A percentile compares a stretch with the other conserved stretches of the same genome.
phyloP scores from a whole-genome alignment of 176 grass and related monocot species.

The Zea luxurians region DNA sequence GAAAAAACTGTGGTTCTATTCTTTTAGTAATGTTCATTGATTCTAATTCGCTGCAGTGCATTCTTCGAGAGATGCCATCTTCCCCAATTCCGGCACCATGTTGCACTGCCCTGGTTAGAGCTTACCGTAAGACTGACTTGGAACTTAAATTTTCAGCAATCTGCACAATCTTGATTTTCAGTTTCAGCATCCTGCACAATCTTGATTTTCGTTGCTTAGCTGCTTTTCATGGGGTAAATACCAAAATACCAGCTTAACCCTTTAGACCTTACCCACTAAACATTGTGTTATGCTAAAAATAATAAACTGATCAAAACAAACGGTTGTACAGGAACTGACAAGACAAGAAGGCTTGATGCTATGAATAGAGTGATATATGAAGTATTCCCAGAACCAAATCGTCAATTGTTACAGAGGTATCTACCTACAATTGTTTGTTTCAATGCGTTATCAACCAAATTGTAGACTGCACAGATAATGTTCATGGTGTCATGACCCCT shows the following conservation, averaged over 20 bases:
- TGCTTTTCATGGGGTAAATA: constrained; percentile 31
- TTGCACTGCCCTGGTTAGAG: constrained; percentile 78
- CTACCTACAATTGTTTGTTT: constrained; percentile 17
- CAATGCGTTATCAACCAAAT: constrained; percentile 25
- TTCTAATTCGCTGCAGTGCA: constrained; percentile 61
- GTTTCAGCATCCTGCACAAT: too few species aligned
- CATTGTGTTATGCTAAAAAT: constrained; percentile 16
- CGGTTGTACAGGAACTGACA: constrained; percentile 65
- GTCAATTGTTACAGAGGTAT: constrained; percentile 75
- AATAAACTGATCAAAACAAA: constrained; percentile 39
- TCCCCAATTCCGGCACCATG: constrained; percentile 79
- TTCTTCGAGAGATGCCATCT: constrained; percentile 81
- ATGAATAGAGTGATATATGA: constrained; percentile 79
- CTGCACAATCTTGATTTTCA: constrained; percentile 11
- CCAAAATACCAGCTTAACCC: constrained; percentile 19
- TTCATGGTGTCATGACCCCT: background rate
- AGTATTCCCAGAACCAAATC: constrained; percentile 85
- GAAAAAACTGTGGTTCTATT: constrained; percentile 21
- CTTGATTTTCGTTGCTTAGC: constrained; percentile 13
- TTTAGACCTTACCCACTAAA: constrained; percentile 10
- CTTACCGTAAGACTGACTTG: constrained; percentile 69
- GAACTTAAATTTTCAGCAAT: constrained; percentile 36
- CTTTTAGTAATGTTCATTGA: constrained; percentile 26
- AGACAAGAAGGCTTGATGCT: constrained; percentile 57
- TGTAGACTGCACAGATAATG: background rate